These are phyloP conservation scores for Taphrina betulina DNA, from an alignment of 1,139 yeast genomes.

Conservation along the genomic window DNA sequence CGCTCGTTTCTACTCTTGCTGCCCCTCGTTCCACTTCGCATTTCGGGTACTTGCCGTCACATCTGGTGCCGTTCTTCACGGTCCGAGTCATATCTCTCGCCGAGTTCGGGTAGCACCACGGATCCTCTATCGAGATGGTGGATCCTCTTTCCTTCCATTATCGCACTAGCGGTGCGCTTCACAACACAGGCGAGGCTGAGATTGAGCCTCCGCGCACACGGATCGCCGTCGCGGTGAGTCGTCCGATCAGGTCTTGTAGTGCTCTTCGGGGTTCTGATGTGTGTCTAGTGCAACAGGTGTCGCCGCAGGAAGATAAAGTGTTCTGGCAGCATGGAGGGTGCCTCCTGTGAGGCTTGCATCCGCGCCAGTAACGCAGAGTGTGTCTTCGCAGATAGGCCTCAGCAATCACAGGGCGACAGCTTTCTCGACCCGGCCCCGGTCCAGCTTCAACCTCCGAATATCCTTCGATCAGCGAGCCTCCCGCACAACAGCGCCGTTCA, in stretches of 20 bases:
- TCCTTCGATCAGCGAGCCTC: background rate
- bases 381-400: slow-evolving; percentile 27
- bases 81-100: too few relatives aligned
- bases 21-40: too few relatives aligned
- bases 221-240: slow-evolving; percentile 23
- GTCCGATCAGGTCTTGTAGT: background rate
- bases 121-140: too few relatives aligned
- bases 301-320: slow-evolving; percentile 28
- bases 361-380: slow-evolving; percentile 25
- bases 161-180: too few relatives aligned
- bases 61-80: too few relatives aligned
- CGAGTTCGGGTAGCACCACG: too few relatives aligned
- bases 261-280: background rate
- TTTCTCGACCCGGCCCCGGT: background rate
- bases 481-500: background rate
- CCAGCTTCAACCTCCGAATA: slow-evolving; percentile 1
- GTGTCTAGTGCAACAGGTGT: slow-evolving; percentile 23
- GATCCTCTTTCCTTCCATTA: too few relatives aligned
- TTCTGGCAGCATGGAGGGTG: slow-evolving; percentile 27
- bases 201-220: slow-evolving; percentile 30
- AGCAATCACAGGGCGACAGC: background rate
- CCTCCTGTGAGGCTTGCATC: slow-evolving; percentile 24
- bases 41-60: too few relatives aligned
- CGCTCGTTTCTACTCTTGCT: too few relatives aligned
- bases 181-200: too few relatives aligned